A percentile compares a stretch with the other conserved stretches of the same genome.
phyloP scores from a whole-genome alignment of 768 basidiomycete genomes.

The Hypholoma fasciculare region DNA sequence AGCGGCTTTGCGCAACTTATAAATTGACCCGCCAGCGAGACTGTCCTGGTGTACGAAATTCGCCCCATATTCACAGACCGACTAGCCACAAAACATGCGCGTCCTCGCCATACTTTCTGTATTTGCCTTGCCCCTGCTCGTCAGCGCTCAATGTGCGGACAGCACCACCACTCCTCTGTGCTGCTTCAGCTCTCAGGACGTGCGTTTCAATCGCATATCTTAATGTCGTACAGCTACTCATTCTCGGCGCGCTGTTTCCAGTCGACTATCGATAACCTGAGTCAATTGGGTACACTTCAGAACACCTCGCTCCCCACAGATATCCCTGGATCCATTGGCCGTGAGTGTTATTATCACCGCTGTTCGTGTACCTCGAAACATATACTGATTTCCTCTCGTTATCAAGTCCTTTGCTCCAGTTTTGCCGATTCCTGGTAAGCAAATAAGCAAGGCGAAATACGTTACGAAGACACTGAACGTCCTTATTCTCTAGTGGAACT shows the following conservation, averaged over 20 bases:
- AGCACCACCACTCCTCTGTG: neutral
- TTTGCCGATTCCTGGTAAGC: neutral
- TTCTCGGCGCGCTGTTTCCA: neutral
- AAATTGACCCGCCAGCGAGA: neutral
- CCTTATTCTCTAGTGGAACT: neutral
- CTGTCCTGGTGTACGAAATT: neutral
- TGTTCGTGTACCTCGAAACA: neutral
- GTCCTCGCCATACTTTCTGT: neutral
- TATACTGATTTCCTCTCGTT: neutral
- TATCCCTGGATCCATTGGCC: conserved; percentile 1
- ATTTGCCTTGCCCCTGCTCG: neutral
- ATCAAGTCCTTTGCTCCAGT: neutral
- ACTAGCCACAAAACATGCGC: neutral
- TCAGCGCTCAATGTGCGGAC: conserved; percentile 2
- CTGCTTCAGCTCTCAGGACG: conserved; percentile 2
- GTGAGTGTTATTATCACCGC: neutral
- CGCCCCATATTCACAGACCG: neutral
- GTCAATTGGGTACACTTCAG: neutral
- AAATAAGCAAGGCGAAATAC: no score
- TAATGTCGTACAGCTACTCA: neutral
- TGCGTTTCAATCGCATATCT: neutral
- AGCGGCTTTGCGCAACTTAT: neutral
- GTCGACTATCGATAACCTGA: conserved; percentile 1
- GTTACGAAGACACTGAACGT: neutral
- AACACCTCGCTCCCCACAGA: conserved; percentile 3